Evolutionary conservation across 805 yeast genomes (phyloP).

Genomic region (Candida sonorensis): DNA sequence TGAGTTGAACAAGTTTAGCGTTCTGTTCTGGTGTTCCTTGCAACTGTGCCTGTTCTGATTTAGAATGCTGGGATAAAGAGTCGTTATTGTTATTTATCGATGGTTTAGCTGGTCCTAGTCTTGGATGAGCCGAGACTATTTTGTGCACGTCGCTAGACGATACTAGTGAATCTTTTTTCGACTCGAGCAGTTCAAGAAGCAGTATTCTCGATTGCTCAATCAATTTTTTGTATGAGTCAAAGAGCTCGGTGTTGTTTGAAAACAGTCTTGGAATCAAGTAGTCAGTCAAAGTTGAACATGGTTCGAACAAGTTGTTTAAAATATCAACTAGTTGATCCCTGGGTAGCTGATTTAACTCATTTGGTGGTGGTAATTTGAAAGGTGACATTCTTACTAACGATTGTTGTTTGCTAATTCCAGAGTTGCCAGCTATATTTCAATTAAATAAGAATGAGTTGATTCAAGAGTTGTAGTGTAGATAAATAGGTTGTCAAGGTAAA

Average conservation of each 20-base stretch:
- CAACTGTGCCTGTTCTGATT: slow-evolving; percentile 63
- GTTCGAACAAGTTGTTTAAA: slow-evolving; percentile 58
- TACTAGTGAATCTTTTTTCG: background rate
- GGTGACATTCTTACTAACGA: background rate
- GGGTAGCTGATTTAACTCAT: slow-evolving; percentile 15
- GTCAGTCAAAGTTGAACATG: slow-evolving; percentile 41
- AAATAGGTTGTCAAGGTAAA: too few relatives aligned
- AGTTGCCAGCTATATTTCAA: too few relatives aligned
- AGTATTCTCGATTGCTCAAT: slow-evolving; percentile 7
- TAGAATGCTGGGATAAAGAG: slow-evolving; percentile 61
- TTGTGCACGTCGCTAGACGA: slow-evolving; percentile 18
- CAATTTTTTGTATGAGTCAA: slow-evolving; percentile 23
- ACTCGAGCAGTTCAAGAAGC: background rate
- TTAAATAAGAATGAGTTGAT: too few relatives aligned
- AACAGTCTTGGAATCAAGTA: slow-evolving; percentile 28
- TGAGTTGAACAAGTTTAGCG: slow-evolving; percentile 41
- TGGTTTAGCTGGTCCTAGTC: slow-evolving; percentile 60
- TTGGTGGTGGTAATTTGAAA: slow-evolving; percentile 25
- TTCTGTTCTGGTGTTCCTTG: slow-evolving; percentile 45
- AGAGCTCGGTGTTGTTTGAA: slow-evolving; percentile 6
- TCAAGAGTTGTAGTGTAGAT: too few relatives aligned
- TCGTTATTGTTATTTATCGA: slow-evolving; percentile 17
- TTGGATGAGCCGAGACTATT: slow-evolving; percentile 87
- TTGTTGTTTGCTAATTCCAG: too few relatives aligned
- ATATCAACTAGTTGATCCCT: slow-evolving; percentile 29